A percentile compares a stretch with the other conserved stretches of the same genome.
These are phyloP conservation scores for Aspergillus proliferans DNA, from an alignment of 2,329 filamentous ascomycete species.

Conservation along the genomic window DNA sequence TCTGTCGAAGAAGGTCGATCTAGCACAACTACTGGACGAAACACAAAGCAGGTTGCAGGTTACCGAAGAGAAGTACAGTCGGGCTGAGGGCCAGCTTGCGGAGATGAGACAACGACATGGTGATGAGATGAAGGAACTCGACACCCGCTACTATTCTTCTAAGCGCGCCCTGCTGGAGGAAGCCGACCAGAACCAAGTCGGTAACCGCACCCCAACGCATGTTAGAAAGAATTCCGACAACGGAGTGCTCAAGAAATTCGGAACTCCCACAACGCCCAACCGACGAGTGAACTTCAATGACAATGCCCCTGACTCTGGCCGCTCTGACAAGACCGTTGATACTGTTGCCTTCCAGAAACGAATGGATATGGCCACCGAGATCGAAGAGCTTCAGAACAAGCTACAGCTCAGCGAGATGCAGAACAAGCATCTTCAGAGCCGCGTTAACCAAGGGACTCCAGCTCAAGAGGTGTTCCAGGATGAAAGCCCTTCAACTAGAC, in stretches of 20 bases:
- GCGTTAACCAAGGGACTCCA: constrained; percentile 66
- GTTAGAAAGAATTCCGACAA: constrained; percentile 56
- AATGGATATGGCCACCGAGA: constrained; percentile 83
- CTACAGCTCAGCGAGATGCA: constrained; percentile 93
- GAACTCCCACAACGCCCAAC: constrained; percentile 71
- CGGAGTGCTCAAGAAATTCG: constrained; percentile 53
- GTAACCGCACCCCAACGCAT: constrained; percentile 67
- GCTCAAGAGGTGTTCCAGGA: constrained; percentile 58
- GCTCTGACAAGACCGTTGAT: constrained; percentile 80
- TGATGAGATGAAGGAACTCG: constrained; percentile 63
- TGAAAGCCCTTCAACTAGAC: constrained; percentile 69
- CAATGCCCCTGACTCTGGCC: constrained; percentile 63
- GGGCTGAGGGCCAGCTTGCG: constrained; percentile 74
- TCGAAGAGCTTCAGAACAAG: constrained; percentile 90
- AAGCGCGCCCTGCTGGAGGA: constrained; percentile 76
- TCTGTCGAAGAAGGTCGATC: constrained; percentile 61
- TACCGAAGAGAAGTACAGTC: constrained; percentile 70
- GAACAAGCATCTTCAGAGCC: constrained; percentile 83
- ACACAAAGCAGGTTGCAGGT: constrained; percentile 83
- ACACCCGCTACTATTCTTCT: constrained; percentile 55
- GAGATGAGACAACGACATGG: constrained; percentile 69
- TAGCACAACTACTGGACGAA: constrained; percentile 79
- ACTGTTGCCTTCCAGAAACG: constrained; percentile 77
- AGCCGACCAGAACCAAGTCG: constrained; percentile 75
- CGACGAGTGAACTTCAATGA: constrained; percentile 63